phyloP scores from a whole-genome alignment of 2,329 filamentous ascomycete species.

The Chlorencoelia australis region DNA sequence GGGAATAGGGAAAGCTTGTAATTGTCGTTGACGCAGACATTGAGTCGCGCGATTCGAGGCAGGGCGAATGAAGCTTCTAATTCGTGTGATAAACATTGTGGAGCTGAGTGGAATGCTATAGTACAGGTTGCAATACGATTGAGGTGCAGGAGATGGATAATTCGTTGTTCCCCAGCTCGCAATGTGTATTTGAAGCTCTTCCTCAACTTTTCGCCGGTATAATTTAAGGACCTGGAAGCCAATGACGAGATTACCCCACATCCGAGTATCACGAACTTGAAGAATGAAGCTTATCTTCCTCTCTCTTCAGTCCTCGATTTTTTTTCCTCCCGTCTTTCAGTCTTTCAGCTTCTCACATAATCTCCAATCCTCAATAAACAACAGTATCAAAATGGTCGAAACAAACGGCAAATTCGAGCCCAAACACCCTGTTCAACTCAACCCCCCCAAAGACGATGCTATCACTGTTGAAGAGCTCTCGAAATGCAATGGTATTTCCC shows the following conservation, averaged over 20 bases:
- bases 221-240: background rate
- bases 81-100: slow-evolving; percentile 21
- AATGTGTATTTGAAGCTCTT: too few species aligned
- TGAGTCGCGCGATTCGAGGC: slow-evolving; percentile 14
- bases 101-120: too few species aligned
- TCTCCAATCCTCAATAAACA: background rate
- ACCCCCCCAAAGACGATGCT: slow-evolving; percentile 76
- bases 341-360: background rate
- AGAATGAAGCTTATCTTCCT: background rate
- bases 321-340: background rate
- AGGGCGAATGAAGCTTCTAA: slow-evolving; percentile 14
- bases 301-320: background rate
- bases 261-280: background rate
- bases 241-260: slow-evolving; percentile 7
- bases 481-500: slow-evolving; percentile 73
- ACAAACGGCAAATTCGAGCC: slow-evolving; percentile 67
- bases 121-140: too few species aligned
- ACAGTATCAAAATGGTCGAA: slow-evolving; percentile 1
- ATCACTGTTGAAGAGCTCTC: slow-evolving; percentile 74
- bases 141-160: too few species aligned
- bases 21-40: slow-evolving; percentile 21
- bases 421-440: slow-evolving; percentile 63
- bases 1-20: slow-evolving; percentile 11
- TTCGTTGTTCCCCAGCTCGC: too few species aligned
- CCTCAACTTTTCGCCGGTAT: background rate